Evolutionary conservation across 805 yeast species (phyloP).

Genomic region (Metschnikowia koreensis): DNA sequence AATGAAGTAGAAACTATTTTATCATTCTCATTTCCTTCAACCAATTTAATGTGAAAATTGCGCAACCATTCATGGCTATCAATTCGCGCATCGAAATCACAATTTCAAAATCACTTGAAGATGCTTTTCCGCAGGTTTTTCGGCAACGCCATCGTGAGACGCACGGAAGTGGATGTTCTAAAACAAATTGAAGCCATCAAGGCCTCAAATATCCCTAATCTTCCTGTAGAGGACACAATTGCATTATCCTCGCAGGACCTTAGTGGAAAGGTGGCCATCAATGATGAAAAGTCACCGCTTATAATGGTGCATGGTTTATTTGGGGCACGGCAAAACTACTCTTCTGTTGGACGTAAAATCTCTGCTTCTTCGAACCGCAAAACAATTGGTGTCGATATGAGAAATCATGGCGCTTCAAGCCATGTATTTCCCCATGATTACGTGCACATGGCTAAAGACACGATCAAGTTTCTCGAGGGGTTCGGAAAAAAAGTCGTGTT

Average conservation of each 20-base stretch:
- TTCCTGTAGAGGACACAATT: conserved; percentile 7
- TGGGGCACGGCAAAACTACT: conserved; percentile 48
- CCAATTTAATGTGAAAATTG: no score
- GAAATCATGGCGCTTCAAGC: conserved; percentile 56
- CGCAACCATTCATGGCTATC: background rate
- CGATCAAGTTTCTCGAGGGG: conserved; percentile 31
- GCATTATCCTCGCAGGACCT: conserved; percentile 8
- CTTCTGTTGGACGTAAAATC: conserved; percentile 36
- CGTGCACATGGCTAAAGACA: conserved; percentile 42
- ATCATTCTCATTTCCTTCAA: background rate
- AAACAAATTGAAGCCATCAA: background rate
- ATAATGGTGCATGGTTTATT: conserved; percentile 55
- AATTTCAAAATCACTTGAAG: background rate
- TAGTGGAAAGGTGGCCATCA: conserved; percentile 7
- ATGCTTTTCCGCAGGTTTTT: conserved; percentile 6
- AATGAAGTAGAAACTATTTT: background rate
- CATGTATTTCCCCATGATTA: conserved; percentile 47
- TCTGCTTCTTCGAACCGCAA: conserved; percentile 29
- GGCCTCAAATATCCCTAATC: background rate
- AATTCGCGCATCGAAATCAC: background rate
- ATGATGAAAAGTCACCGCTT: conserved; percentile 28
- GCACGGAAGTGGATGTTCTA: background rate
- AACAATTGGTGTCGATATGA: conserved; percentile 46
- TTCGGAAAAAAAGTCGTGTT: conserved; percentile 22
- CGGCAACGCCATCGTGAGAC: background rate